phyloP scores from a whole-genome alignment of 2,329 filamentous ascomycete genomes.

The Tolypocladium ovalisporum region DNA sequence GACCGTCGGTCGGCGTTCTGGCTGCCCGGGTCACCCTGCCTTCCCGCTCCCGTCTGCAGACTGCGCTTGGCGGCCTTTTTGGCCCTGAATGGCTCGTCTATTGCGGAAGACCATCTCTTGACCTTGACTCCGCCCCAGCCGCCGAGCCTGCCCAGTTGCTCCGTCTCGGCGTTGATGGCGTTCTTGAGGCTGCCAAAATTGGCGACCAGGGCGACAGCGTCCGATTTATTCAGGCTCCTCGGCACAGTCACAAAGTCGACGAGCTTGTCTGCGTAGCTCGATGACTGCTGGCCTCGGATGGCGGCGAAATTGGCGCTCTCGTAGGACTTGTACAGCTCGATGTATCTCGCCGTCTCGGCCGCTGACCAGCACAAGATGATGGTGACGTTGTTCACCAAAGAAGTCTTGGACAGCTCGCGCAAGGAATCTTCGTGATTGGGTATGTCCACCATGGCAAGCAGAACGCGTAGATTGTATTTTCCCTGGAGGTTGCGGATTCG shows the following conservation, averaged over 20 bases:
- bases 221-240: conserved; percentile 84
- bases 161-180: conserved; percentile 77
- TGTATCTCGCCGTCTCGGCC: conserved; percentile 83
- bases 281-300: conserved; percentile 77
- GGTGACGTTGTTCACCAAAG: conserved; percentile 84
- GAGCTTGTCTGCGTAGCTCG: conserved; percentile 74
- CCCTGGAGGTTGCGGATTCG: conserved; percentile 77
- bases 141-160: conserved; percentile 73
- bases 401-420: conserved; percentile 85
- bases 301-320: conserved; percentile 72
- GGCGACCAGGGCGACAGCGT: conserved; percentile 80
- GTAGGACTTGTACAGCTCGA: conserved; percentile 90
- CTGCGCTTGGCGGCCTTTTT: conserved; percentile 52
- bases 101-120: conserved; percentile 68
- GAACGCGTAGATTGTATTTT: conserved; percentile 75
- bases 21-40: conserved; percentile 1
- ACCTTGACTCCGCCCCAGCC: conserved; percentile 97
- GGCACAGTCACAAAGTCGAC: conserved; percentile 90
- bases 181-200: conserved; percentile 84
- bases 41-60: conserved; percentile 8
- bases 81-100: conserved; percentile 76
- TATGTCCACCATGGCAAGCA: conserved; percentile 91
- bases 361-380: conserved; percentile 90
- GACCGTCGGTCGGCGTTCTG: conserved; percentile 10
- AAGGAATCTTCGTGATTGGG: conserved; percentile 84